These are phyloP conservation scores for Colletotrichum liaoningense DNA, from an alignment of 2,329 filamentous ascomycete species.

Conservation along the genomic window DNA sequence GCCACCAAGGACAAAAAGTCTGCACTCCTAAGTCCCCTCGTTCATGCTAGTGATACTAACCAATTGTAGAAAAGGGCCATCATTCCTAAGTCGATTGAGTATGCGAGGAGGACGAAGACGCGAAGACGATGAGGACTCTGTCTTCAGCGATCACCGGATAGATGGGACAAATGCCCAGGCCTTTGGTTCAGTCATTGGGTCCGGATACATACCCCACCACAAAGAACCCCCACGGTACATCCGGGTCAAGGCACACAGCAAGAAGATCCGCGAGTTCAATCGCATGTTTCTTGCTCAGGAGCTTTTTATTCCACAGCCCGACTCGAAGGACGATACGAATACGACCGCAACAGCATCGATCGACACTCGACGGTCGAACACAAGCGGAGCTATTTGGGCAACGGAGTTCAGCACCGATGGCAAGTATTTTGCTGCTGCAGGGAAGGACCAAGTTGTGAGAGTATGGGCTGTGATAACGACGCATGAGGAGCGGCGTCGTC, in stretches of 20 bases:
- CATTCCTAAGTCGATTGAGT: conserved; percentile 85
- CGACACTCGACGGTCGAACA: conserved; percentile 38
- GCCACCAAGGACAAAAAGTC: conserved; percentile 74
- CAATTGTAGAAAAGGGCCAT: conserved; percentile 79
- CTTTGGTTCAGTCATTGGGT: conserved; percentile 80
- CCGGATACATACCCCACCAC: conserved; percentile 82
- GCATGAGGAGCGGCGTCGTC: conserved; percentile 78
- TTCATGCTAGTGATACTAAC: conserved; percentile 2
- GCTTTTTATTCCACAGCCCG: conserved; percentile 56
- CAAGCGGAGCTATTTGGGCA: conserved; percentile 83
- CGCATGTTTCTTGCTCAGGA: conserved; percentile 93
- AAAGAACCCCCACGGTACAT: conserved; percentile 94
- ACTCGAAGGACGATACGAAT: conserved; percentile 9
- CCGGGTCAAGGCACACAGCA: conserved; percentile 83
- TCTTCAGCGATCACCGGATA: conserved; percentile 73
- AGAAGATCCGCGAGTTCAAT: conserved; percentile 85
- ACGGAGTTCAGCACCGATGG: conserved; percentile 94
- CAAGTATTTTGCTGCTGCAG: conserved; percentile 89
- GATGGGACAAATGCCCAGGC: conserved; percentile 87
- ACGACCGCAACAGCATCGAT: conserved; percentile 53
- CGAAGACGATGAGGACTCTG: conserved; percentile 76
- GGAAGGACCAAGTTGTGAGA: conserved; percentile 85
- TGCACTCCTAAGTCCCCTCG: conserved; percentile 38
- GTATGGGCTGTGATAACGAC: conserved; percentile 91
- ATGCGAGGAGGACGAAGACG: conserved; percentile 83